Base-by-base conservation (phyloP, 176 grass and related monocot genomes). In the Poa pratensis region DNA sequence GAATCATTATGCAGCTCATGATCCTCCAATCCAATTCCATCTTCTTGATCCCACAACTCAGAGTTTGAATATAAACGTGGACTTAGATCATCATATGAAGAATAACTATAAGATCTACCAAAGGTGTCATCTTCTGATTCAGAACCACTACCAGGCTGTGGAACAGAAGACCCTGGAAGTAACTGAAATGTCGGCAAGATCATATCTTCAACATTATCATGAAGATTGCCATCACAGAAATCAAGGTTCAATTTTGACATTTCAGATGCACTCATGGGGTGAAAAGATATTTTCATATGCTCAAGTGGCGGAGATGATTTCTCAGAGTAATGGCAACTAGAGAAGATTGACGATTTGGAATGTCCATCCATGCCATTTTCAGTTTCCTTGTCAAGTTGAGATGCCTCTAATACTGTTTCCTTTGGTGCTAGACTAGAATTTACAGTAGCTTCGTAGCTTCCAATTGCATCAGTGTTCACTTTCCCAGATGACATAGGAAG, bases 61-160 rank as follows among this genome's bases (percentile, higher is more conserved):
- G 97, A 99, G 88, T 96, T 99, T 24, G 97, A 94, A 92, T 90
- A 89, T 63, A 92, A 78, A 26, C 75, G 88, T 73, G 97, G 94
- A 63, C 93, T 92, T 16, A 92, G 76, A 86, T 91, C 83, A 82
- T 96, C 94, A 39, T 96, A 92, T 61, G 97, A 96, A 79, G 97
- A 94, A 88, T 96, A 99, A 39, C 88, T 91, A 82, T 91, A 99
- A 10, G 97, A 99, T 81, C 86, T 90, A 84, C 97, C 87, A 73
- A 99, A 99, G n/a, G 97, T 99, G 67, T 94, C 97, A 89, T 92
- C 96, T 86, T 99, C 97, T 19, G 94, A 99, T 73, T 99, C 97
- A 48, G 94, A 96, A 61, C 84, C 92, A 86, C 79, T 92, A 66
- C 86, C 85, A 72, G 67, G 84, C 55, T 81, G 86, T 27, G 68